A percentile compares a stretch with the other conserved stretches of the same genome.
Evolutionary conservation across 2,329 filamentous ascomycete genomes (phyloP).

Genomic region (Colletotrichum sp.): DNA sequence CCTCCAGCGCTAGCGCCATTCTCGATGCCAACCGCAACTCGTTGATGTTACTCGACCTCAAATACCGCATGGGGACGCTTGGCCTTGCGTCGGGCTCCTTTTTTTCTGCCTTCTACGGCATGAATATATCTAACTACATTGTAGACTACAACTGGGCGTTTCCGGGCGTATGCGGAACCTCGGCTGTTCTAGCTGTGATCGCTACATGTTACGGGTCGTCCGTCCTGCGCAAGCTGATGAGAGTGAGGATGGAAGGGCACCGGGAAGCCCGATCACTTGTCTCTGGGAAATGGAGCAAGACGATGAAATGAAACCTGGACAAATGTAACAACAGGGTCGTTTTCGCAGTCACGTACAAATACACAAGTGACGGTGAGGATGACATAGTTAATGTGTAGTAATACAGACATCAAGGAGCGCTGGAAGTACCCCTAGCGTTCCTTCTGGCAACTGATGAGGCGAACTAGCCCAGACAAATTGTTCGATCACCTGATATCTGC

Average conservation of each 20-base stretch:
- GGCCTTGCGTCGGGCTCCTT: slow-evolving; percentile 93
- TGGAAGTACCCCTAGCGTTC: background rate
- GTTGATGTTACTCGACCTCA: slow-evolving; percentile 97
- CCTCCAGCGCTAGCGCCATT: slow-evolving; percentile 83
- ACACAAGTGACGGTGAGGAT: background rate
- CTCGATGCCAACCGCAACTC: slow-evolving; percentile 97
- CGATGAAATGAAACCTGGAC: background rate
- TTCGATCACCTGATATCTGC: background rate
- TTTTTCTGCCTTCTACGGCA: slow-evolving; percentile 94
- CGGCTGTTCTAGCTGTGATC: slow-evolving; percentile 72
- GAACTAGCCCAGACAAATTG: background rate
- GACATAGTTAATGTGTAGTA: background rate
- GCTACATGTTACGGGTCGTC: slow-evolving; percentile 84
- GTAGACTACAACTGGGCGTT: slow-evolving; percentile 92
- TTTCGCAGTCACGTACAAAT: background rate
- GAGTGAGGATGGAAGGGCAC: slow-evolving; percentile 72
- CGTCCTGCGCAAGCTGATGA: slow-evolving; percentile 83
- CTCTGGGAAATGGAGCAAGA: background rate
- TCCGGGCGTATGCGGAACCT: slow-evolving; percentile 72
- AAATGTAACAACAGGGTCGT: background rate
- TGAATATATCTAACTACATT: slow-evolving; percentile 99
- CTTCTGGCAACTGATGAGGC: background rate
- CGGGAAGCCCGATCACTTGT: background rate
- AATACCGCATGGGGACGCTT: slow-evolving; percentile 93
- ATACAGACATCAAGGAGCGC: background rate